phyloP scores from a whole-genome alignment of 2,329 filamentous ascomycete genomes.

The Xylaria sp. region DNA sequence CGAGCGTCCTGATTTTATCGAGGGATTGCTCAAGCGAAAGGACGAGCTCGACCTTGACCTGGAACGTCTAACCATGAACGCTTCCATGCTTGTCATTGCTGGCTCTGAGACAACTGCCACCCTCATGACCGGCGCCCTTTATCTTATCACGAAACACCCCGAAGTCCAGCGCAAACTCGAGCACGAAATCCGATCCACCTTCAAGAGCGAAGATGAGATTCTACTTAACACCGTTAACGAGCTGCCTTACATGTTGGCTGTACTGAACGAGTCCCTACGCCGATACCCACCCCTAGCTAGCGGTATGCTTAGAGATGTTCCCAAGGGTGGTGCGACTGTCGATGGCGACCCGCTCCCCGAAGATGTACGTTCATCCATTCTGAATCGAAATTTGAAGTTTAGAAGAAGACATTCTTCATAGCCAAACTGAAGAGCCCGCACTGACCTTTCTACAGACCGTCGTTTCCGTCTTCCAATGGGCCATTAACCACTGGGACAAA shows the following conservation, averaged over 20 bases:
- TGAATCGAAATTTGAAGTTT: background rate
- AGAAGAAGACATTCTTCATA: background rate
- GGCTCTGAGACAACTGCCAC: conserved; percentile 65
- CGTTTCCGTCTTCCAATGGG: conserved; percentile 54
- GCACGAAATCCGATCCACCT: conserved; percentile 54
- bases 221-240: conserved; percentile 49
- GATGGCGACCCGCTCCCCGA: conserved; percentile 44
- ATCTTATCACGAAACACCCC: conserved; percentile 54
- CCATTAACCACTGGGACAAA: conserved; percentile 50
- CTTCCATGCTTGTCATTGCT: conserved; percentile 55
- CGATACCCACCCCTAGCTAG: conserved; percentile 53
- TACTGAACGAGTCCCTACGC: conserved; percentile 57
- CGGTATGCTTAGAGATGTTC: conserved; percentile 44
- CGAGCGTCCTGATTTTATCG: conserved; percentile 50
- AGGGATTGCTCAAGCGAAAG: conserved; percentile 48
- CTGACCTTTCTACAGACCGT: conserved; percentile 46
- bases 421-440: background rate
- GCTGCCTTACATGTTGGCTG: conserved; percentile 56
- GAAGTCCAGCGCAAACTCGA: conserved; percentile 49
- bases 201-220: conserved; percentile 55
- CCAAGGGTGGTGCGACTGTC: conserved; percentile 45
- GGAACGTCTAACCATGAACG: conserved; percentile 42
- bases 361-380: conserved; percentile 40
- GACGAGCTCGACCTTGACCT: conserved; percentile 43
- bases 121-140: conserved; percentile 54